These are phyloP conservation scores for Maudiozyma barnettii DNA, from an alignment of 805 yeast species.

Conservation along the genomic window DNA sequence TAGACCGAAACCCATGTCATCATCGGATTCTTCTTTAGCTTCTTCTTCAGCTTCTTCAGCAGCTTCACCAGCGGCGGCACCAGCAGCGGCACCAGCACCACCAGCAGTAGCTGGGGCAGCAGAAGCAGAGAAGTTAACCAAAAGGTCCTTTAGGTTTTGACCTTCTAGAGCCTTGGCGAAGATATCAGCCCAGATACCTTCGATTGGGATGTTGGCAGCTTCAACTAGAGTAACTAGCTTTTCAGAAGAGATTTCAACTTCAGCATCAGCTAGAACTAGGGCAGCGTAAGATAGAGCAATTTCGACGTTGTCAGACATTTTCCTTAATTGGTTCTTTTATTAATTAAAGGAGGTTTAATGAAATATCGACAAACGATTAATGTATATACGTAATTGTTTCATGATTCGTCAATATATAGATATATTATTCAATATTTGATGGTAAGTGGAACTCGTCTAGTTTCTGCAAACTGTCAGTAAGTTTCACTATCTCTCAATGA, in stretches of 20 bases:
- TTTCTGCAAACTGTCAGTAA: too few relatives aligned
- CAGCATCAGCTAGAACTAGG: slow-evolving; percentile 95
- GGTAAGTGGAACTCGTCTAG: too few relatives aligned
- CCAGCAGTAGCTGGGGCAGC: slow-evolving; percentile 34
- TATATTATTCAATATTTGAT: too few relatives aligned
- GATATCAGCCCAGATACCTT: slow-evolving; percentile 71
- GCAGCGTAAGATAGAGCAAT: slow-evolving; percentile 97
- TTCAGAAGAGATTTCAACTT: slow-evolving; percentile 81
- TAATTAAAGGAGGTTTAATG: slow-evolving; percentile 29
- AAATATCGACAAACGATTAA: neutral
- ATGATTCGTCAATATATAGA: neutral
- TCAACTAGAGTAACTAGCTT: slow-evolving; percentile 62
- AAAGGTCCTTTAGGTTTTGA: slow-evolving; percentile 61
- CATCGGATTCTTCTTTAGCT: slow-evolving; percentile 60
- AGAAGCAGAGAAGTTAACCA: slow-evolving; percentile 48
- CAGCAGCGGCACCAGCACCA: slow-evolving; percentile 39
- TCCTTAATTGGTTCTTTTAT: slow-evolving; percentile 1
- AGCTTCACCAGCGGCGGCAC: slow-evolving; percentile 32
- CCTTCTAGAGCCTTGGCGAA: slow-evolving; percentile 77
- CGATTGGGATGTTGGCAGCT: slow-evolving; percentile 61
- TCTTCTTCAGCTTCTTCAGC: slow-evolving; percentile 46
- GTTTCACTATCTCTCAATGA: neutral
- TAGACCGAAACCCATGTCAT: slow-evolving; percentile 87
- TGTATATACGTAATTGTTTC: neutral
- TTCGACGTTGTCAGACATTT: slow-evolving; percentile 46